These are phyloP conservation scores for Asterophora parasitica DNA, from an alignment of 768 basidiomycete genomes.

Conservation along the genomic window DNA sequence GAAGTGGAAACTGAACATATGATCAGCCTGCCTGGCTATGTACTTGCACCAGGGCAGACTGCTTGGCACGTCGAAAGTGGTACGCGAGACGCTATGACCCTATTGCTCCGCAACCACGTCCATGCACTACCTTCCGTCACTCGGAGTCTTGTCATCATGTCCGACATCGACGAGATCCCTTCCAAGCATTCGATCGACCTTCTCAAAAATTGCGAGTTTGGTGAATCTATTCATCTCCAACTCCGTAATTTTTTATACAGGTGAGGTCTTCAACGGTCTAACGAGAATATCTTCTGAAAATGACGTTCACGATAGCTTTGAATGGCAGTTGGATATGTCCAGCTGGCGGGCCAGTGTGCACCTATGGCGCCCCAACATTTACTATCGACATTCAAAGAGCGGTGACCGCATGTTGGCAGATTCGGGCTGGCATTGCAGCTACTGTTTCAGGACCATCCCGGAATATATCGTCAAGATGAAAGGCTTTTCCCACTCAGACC, in stretches of 20 bases:
- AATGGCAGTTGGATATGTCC: conserved; percentile 51
- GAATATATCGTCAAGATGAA: conserved; percentile 59
- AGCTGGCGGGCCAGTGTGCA: conserved; percentile 57
- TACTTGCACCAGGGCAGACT: conserved; percentile 35
- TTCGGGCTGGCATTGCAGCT: conserved; percentile 68
- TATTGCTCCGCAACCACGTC: conserved; percentile 37
- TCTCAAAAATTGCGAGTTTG: conserved; percentile 49
- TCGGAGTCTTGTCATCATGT: conserved; percentile 50
- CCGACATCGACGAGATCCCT: conserved; percentile 62
- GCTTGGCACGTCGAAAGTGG: conserved; percentile 48
- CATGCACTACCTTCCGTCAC: conserved; percentile 24
- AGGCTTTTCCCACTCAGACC: conserved; percentile 59
- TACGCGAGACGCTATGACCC: conserved; percentile 46
- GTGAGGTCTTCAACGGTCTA: conserved; percentile 24
- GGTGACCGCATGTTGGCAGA: conserved; percentile 48
- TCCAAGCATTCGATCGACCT: conserved; percentile 46
- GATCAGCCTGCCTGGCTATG: conserved; percentile 39
- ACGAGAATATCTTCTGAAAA: background rate
- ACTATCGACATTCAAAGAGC: conserved; percentile 47
- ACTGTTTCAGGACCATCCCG: conserved; percentile 55
- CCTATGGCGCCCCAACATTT: conserved; percentile 36
- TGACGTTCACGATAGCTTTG: conserved; percentile 30
- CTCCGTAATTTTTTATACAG: conserved; percentile 59
- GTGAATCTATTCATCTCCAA: conserved; percentile 51
- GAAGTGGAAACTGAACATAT: background rate